Evolutionary conservation across 2,329 filamentous ascomycete genomes (phyloP), one percentile per base, ranked within the genome.

Genomic region (Colletotrichum sp.): DNA sequence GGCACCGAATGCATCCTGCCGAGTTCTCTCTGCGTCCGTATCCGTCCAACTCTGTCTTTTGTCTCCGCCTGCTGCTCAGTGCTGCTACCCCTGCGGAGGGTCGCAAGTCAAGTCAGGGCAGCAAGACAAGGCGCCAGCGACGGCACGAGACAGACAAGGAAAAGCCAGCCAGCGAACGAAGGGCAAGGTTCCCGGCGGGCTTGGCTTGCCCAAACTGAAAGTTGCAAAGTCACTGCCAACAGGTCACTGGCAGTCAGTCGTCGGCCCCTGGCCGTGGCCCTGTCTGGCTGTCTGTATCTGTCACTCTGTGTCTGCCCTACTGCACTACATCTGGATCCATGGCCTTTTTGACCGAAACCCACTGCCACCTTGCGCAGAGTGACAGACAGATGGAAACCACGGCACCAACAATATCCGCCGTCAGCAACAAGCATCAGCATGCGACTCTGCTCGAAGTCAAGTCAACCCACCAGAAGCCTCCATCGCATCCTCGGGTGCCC

Each of bases 1-100:
- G 55, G 39, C 73, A 68, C 70, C 32, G 64, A 75, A 75, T 68
- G 64, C 73, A 68, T 68, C 69, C 70, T 73, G 64, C 70, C 73
- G 63, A 63, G 57, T 59, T 25, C 44, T 59, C 71, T 25, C 64
- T 61, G 68, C 68, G 61, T 72, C 72, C 68, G 69, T 73, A 64
- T 72, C 57, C 69, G 73, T 73, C 63, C 64, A 72, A 68, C 69
- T 44, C 8, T 44, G 39, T 44, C 39, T 44, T 44, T 30, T 65
- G 69, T 48, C 55, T 32, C 69, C 64, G 27, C 34, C 22, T 32
- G 19, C 59, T 64, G 68, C 68, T 61, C 57, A 11, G 57, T 30
- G 19, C 30, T n/a, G 57, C 57, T 64, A 72, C 64, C 70, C 69
- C 70, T 75, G 73, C 70, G 57, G 64, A 64, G 70, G 28, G 28